Evolutionary conservation across 2,329 filamentous ascomycete species (phyloP), one percentile per base, ranked within the genome.

Genomic region (Hymenoscyphus infarciens): DNA sequence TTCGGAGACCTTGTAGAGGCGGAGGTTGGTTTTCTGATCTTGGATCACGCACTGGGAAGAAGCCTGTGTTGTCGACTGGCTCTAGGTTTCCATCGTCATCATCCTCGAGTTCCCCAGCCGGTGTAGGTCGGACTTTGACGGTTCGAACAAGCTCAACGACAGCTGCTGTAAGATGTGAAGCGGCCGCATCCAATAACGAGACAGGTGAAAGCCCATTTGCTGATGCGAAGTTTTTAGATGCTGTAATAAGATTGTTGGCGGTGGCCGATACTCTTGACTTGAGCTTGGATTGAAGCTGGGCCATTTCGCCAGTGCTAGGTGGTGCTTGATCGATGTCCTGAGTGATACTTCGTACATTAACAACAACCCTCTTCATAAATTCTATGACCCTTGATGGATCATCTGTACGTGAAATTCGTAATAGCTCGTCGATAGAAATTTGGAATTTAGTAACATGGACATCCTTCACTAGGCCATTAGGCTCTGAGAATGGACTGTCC

Each of bases 401-500:
- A n/a, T 89, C 85, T 38, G 82, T 82, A 57, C 93, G 87, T 19
- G 92, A 92, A 49, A 83, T 84, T 67, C 88, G 88, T 39, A 99
- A 81, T 45, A 98, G 82, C 71, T 98, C 94, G 73, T 99, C 94
- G 65, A 99, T 90, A 25, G 92, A 86, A 64, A 98, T 88, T 75
- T 99, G 95, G 79, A 97, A 98, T 72, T 91, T 93, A 58, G 94
- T 97, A 68, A 99, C 87, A 74, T 97, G 90, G 13, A 97, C 84
- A 75, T 97, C 95, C 77, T 91, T 93, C 70, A 99, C 87, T 25
- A 95, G 75, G 5, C 95, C 95, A 63, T 87, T 84, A 13, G 88
- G 84, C 42, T 89, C 83, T 25, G 85, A 83, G 67, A 95, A 88
- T 29, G 82, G 85, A 71, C 83, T 84, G 59, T 91, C 87, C 58